Conservation (phyloP, 2,329 filamentous ascomycete species). For the Stagonosporopsis chrysanthemi region DNA sequence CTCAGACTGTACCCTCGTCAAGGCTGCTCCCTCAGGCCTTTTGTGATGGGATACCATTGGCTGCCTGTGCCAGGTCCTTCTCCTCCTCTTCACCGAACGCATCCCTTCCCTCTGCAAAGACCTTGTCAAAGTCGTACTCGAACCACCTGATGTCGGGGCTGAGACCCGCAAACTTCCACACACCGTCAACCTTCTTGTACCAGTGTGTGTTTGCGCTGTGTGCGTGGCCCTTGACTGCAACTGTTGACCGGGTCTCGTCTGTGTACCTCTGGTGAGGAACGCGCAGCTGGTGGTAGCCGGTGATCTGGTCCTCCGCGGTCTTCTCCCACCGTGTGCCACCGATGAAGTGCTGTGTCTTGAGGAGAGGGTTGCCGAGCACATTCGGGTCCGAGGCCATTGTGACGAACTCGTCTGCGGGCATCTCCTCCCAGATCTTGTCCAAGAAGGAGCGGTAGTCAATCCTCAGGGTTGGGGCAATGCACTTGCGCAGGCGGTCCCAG, state of each 20-base stretch:
- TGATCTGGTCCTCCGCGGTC: constrained; percentile 57
- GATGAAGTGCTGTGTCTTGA: constrained; percentile 66
- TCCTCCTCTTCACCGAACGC: constrained; percentile 53
- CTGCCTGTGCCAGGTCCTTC: constrained; percentile 33
- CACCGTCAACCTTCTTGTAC: constrained; percentile 65
- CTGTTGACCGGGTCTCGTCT: constrained; percentile 56
- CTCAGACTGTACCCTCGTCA: constrained; percentile 9
- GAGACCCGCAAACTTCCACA: constrained; percentile 66
- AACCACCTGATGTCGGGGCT: constrained; percentile 63
- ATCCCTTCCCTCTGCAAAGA: constrained; percentile 59
- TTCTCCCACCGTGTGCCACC: constrained; percentile 62
- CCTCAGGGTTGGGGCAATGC: constrained; percentile 68
- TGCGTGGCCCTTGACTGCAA: constrained; percentile 63
- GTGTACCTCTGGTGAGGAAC: constrained; percentile 65
- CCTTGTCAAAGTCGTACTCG: constrained; percentile 65
- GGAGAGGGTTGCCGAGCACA: constrained; percentile 62
- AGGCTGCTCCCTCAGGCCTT: constrained; percentile 13
- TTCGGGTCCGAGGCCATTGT: constrained; percentile 60
- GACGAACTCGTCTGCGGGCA: constrained; percentile 63
- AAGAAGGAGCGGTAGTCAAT: constrained; percentile 73
- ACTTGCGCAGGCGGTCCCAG: constrained; percentile 66
- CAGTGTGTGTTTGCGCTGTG: constrained; percentile 63
- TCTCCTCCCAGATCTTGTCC: constrained; percentile 63
- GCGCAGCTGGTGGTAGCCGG: constrained; percentile 64
- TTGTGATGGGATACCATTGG: constrained; percentile 46